These are phyloP conservation scores for Candida pini DNA, from an alignment of 805 yeast species.

Conservation along the genomic window DNA sequence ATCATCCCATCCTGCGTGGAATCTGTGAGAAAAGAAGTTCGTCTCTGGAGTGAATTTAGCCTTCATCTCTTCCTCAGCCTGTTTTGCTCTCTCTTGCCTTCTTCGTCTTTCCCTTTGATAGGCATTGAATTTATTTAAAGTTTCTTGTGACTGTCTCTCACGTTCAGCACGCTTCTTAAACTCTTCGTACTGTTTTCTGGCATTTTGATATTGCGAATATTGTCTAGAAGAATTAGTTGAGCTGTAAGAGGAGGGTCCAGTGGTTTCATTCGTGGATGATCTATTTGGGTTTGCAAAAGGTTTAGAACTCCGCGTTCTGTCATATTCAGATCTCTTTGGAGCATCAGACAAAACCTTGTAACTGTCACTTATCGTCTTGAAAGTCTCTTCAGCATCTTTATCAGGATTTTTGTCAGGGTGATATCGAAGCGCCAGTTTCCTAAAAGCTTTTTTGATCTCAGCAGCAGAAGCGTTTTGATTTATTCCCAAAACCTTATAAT, in stretches of 20 bases:
- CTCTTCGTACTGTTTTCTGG: slow-evolving; percentile 18
- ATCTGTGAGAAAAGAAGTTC: too few relatives aligned
- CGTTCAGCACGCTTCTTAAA: slow-evolving; percentile 11
- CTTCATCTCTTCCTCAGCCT: neutral
- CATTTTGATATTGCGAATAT: slow-evolving; percentile 19
- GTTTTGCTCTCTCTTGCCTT: slow-evolving; percentile 1
- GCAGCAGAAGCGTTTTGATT: slow-evolving; percentile 43
- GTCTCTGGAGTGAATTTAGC: neutral
- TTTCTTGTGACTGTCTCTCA: slow-evolving; percentile 11
- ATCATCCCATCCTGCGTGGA: too few relatives aligned
- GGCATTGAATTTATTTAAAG: neutral
- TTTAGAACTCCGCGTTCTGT: slow-evolving; percentile 26
- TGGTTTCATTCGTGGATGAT: slow-evolving; percentile 3
- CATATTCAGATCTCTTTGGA: slow-evolving; percentile 56
- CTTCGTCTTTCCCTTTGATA: slow-evolving; percentile 4
- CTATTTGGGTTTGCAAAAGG: too few relatives aligned
- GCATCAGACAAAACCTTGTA: slow-evolving; percentile 72
- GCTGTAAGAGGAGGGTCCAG: slow-evolving; percentile 3
- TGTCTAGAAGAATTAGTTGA: neutral
- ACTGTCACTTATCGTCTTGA: slow-evolving; percentile 87
- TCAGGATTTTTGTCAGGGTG: slow-evolving; percentile 80
- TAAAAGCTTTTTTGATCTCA: slow-evolving; percentile 73
- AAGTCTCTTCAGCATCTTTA: slow-evolving; percentile 62
- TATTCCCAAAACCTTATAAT: slow-evolving; percentile 60
- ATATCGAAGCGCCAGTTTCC: slow-evolving; percentile 62